Evolutionary conservation across 352 stramenopile genomes (phyloP).

Genomic region (Phytopythium montanum): DNA sequence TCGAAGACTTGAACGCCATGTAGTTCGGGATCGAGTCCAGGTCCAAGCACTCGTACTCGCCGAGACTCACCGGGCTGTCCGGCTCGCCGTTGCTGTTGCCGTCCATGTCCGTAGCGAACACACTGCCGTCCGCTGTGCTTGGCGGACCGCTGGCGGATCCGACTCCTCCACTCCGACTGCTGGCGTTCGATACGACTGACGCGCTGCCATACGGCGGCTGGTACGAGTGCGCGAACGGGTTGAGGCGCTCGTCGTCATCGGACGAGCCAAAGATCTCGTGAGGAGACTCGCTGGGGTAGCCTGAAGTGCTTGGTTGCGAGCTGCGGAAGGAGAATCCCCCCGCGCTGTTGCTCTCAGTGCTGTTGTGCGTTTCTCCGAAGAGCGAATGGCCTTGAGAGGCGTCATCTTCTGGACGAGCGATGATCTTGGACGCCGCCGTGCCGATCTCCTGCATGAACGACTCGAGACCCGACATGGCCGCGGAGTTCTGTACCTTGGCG

Average conservation of each 20-base stretch:
- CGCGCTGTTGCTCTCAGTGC: not conserved
- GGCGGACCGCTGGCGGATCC: not conserved
- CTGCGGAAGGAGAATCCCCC: not conserved
- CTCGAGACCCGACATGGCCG: not conserved
- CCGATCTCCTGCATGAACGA: constrained; percentile 5
- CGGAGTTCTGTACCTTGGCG: not conserved
- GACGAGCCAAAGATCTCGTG: not conserved
- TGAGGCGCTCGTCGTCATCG: constrained; percentile 50
- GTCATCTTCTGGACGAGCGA: not conserved
- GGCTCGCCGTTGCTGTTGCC: constrained; percentile 17
- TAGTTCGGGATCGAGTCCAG: constrained; percentile 75
- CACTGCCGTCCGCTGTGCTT: not conserved
- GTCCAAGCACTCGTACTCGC: constrained; percentile 71
- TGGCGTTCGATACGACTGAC: constrained; percentile 30
- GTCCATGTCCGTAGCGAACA: not conserved
- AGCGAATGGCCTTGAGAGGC: not conserved
- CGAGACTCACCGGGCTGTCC: constrained; percentile 51
- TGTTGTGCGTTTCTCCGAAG: not conserved
- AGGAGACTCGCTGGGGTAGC: not conserved
- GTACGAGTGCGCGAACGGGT: constrained; percentile 61
- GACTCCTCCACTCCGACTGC: constrained; percentile 14
- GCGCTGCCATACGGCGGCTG: constrained; percentile 21
- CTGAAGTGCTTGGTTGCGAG: not conserved
- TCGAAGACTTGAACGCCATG: constrained; percentile 57
- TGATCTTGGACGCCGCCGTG: constrained; percentile 6